Evolutionary conservation across 106 monocot species (phyloP), one percentile per base, ranked within the genome.

Genomic region (Chionographis japonica): DNA sequence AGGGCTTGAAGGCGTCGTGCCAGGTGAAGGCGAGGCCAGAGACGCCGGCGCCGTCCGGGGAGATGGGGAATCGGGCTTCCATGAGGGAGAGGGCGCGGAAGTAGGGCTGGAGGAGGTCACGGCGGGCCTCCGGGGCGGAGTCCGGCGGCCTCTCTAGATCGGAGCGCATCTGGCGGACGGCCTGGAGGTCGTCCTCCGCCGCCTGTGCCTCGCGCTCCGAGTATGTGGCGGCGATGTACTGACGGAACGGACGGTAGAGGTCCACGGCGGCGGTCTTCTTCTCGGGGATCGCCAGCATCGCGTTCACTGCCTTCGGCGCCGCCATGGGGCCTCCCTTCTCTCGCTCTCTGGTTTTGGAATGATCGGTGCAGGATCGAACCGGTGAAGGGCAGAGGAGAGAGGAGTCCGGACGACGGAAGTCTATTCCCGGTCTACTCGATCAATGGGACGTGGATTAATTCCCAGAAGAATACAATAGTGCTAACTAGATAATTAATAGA

Each of bases 151-250:
- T 59, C 65, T 84, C 82, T 74, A 83, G 51, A 37, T 73, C 69
- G 53, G 67, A 49, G 15, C 91, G 87, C 58, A 92, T 69, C 37
- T 57, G 56, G 10, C 82, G 82, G 54, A 91, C 69, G 65, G 73
- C 4, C 4, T 76, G 64, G 69, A 94, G 82, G 56, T 93, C 93
- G 67, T 82, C 82, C 11, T 81, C 81, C 42, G 74, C 70, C 51
- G 40, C 37, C 69, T 79, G 76, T 16, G 90, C 90, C 58, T 90
- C 87, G 77, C 82, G 82, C 73, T 90, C 86, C 10, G 85, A 88
- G 94, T 82, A 90, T 77, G 72, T 65, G 41, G 62, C 9, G 65
- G 90, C 12, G 86, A 90, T 78, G 77, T 80, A 83, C 46, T 43
- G 40, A 52, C 80, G 83, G 52, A 83, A 77, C 3, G 80, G 74